These are phyloP conservation scores for Chlamydomonas schloesseri DNA, from an alignment of 139 green algal genomes.

Conservation along the genomic window DNA sequence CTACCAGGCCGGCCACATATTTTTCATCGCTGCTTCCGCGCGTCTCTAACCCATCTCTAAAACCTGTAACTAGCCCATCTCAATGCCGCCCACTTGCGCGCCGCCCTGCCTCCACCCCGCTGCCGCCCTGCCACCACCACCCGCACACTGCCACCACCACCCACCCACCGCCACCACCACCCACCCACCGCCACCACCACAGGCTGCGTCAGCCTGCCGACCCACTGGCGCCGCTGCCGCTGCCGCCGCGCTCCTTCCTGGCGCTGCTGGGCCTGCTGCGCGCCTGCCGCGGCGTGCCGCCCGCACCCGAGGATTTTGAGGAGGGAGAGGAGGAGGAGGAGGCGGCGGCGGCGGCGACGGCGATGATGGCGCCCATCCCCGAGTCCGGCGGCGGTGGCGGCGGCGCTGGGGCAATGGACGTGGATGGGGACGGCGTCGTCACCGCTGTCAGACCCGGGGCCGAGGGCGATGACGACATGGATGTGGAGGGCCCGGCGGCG, in stretches of 20 bases:
- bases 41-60: too few species aligned
- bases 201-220: slow-evolving; percentile 23
- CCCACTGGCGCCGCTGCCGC: slow-evolving; percentile 19
- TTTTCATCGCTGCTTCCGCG: too few species aligned
- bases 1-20: too few species aligned
- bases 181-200: not conserved
- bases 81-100: too few species aligned
- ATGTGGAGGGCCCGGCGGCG: not conserved
- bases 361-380: too few species aligned
- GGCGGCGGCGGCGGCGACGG: not conserved
- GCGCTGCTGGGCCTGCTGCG: slow-evolving; percentile 25
- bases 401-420: slow-evolving; percentile 2
- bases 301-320: not conserved
- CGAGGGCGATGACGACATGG: not conserved
- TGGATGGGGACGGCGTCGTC: not conserved
- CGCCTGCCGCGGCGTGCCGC: not conserved
- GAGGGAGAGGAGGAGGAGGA: too few species aligned
- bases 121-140: not conserved
- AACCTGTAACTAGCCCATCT: too few species aligned
- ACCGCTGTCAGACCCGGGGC: too few species aligned
- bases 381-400: not conserved
- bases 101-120: too few species aligned
- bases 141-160: not conserved
- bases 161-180: not conserved
- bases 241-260: slow-evolving; percentile 20